phyloP scores from a whole-genome alignment of 345 rosid species.

The Odontarrhena argentea region DNA sequence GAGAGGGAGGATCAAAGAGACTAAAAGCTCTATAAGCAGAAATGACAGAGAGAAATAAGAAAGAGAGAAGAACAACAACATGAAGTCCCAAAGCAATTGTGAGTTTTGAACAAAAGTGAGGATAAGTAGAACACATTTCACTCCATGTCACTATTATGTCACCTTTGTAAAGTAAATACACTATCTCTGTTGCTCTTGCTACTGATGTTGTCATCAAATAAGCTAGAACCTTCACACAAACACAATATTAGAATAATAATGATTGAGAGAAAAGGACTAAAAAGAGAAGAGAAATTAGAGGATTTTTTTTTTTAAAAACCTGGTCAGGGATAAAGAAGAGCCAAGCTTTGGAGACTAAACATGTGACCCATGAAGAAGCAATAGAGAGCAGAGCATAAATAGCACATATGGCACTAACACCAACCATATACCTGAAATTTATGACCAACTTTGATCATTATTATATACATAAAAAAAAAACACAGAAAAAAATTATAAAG shows the following conservation, averaged over 20 bases:
- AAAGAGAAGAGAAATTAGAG: constrained; percentile 3
- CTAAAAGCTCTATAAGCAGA: constrained; percentile 83
- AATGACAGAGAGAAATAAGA: constrained; percentile 60
- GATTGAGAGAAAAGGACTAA: background rate
- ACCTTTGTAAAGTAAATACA: constrained; percentile 66
- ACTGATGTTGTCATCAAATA: constrained; percentile 80
- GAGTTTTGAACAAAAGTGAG: constrained; percentile 62
- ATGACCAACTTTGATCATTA: background rate
- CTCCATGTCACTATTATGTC: constrained; percentile 80
- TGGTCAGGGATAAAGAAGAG: constrained; percentile 84
- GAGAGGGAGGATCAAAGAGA: constrained; percentile 61
- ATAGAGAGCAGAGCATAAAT: constrained; percentile 69
- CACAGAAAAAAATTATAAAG: background rate
- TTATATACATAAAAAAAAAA: background rate
- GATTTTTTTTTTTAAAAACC: constrained; percentile 43
- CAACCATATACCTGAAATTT: constrained; percentile 67
- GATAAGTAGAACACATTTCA: constrained; percentile 66
- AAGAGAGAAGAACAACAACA: constrained; percentile 55
- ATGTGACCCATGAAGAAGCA: constrained; percentile 56
- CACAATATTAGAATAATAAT: background rate
- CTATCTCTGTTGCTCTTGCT: constrained; percentile 66
- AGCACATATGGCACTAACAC: constrained; percentile 61
- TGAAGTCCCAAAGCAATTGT: constrained; percentile 65
- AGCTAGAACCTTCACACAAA: constrained; percentile 58
- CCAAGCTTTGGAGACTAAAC: constrained; percentile 70